Evolutionary conservation across 768 basidiomycete genomes (phyloP), one percentile per base, ranked within the genome.

Genomic region (Tricholoma furcatifolium): DNA sequence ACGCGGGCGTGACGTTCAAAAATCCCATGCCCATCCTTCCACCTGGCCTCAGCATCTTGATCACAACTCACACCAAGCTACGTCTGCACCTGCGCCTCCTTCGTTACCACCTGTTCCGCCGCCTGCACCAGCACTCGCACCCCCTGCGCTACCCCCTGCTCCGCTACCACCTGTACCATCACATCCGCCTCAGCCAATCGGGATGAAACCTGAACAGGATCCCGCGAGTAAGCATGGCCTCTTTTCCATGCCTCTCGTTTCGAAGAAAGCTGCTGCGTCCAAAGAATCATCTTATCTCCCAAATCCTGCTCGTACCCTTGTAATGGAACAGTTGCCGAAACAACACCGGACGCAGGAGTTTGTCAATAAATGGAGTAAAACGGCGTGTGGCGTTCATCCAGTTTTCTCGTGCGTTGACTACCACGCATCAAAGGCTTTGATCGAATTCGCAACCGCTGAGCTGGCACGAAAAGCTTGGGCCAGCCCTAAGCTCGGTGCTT

Each of bases 301-400:
- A 38, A 75, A 77, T 56, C 76, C 76, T 5, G 67, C 75, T 2
- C 71, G 78, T 12, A 80, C 82, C 1, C 65, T 85, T 24, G 78
- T 85, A 21, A 74, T 85, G 66, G 81, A 83, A 56, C 74, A 76
- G 47, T 65, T 85, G 5, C 82, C 82, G 1, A 80, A 79, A 54
- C 61, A 70, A 3, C 70, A 74, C 57, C 76, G 81, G 41, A 73
- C 67, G 4, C 59, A 57, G 4, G 69, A 71, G 20, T 82, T 72
- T 58, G 65, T 78, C 31, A 68, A 68, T 36, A 60, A 56, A 17
- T 83, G 82, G 80, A 68, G 70, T 50, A 70, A 68, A 50, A 59
- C 59, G 39, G 75, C 71, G 5, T 74, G 70, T 43, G 69, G 65
- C 0, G 61, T 67, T 15, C 54, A 62, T 20, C 77, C 80, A 7